Percentiles rank a stretch among this genome's conserved stretches.
Conservation (phyloP, 495 filamentous ascomycete species). For the Aspergillus hancockii region DNA sequence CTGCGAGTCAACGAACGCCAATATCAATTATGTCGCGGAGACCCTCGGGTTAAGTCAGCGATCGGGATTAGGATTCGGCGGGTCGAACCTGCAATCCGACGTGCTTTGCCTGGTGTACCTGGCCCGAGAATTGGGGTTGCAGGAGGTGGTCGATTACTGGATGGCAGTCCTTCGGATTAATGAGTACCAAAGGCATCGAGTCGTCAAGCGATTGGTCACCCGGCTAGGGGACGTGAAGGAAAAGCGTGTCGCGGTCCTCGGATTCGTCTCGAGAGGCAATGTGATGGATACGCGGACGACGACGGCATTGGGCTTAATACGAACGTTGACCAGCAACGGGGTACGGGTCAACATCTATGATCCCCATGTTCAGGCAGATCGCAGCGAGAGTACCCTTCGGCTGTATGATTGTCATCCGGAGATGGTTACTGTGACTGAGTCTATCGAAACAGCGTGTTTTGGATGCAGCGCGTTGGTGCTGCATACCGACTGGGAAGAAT, state of each 20-base stretch:
- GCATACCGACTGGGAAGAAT: constrained; percentile 12
- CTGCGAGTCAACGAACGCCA: constrained; percentile 71
- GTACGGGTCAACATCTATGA: constrained; percentile 66
- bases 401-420: neutral
- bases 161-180: constrained; percentile 59
- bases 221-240: constrained; percentile 61
- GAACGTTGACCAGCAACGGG: constrained; percentile 57
- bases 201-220: constrained; percentile 57
- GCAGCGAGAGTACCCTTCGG: constrained; percentile 6
- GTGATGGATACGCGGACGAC: constrained; percentile 69
- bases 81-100: constrained; percentile 73
- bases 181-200: constrained; percentile 65
- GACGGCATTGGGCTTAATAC: constrained; percentile 64
- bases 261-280: constrained; percentile 72
- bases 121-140: constrained; percentile 62
- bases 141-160: constrained; percentile 77
- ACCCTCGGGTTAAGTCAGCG: constrained; percentile 64
- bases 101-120: constrained; percentile 71
- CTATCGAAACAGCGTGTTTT: constrained; percentile 15
- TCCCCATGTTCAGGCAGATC: constrained; percentile 37
- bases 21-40: constrained; percentile 65
- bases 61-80: constrained; percentile 69
- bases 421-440: constrained; percentile 10
- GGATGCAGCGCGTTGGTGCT: constrained; percentile 18
- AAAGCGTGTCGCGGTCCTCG: constrained; percentile 69